phyloP scores from a whole-genome alignment of 2,329 filamentous ascomycete genomes.

The Laburnicola sp. region DNA sequence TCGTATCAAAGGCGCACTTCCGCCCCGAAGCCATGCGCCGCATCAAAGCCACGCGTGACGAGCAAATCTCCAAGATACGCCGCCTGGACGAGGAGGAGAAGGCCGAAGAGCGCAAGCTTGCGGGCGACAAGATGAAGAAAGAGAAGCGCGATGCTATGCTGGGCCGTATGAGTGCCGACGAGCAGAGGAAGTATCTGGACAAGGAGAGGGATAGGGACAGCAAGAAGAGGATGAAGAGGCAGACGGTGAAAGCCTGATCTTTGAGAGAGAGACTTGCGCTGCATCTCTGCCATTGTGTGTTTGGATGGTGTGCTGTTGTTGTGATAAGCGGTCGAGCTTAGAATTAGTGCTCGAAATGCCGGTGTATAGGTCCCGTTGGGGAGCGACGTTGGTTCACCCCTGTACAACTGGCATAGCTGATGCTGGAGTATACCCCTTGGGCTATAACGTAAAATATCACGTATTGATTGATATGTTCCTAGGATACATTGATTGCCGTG shows the following conservation, averaged over 20 bases:
- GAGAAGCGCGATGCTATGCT: constrained; percentile 74
- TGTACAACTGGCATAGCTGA: no score
- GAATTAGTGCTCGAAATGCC: no score
- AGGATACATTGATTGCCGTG: no score
- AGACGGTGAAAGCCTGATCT: constrained; percentile 52
- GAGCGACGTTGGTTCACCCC: no score
- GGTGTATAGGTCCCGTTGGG: no score
- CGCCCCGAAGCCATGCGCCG: constrained; percentile 85
- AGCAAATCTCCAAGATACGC: constrained; percentile 76
- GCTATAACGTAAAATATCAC: no score
- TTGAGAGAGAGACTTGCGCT: no score
- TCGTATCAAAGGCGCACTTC: constrained; percentile 79
- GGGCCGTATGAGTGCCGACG: constrained; percentile 67
- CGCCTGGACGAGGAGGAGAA: constrained; percentile 74
- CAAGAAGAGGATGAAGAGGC: constrained; percentile 68
- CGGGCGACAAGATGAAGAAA: constrained; percentile 68
- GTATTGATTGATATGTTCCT: no score
- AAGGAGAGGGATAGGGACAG: constrained; percentile 85
- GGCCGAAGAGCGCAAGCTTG: constrained; percentile 61
- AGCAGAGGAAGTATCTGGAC: constrained; percentile 65
- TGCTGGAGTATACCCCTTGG: no score
- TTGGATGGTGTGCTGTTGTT: no score
- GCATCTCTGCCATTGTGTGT: no score
- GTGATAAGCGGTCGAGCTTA: no score
- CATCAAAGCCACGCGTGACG: constrained; percentile 77